Evolutionary conservation across 805 yeast genomes (phyloP).

Genomic region (Candida multigemmis): DNA sequence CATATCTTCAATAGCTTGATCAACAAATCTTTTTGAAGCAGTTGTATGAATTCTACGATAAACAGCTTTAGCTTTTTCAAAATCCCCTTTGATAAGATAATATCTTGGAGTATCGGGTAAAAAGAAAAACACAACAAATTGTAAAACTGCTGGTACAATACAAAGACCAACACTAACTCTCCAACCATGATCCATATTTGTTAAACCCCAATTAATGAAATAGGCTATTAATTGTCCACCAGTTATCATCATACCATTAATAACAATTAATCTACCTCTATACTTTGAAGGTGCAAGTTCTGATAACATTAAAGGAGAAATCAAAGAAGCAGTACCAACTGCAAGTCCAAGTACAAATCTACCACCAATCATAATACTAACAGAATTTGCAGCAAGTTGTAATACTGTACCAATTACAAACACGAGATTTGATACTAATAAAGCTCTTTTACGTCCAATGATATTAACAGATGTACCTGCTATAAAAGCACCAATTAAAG

Average conservation of each 20-base stretch:
- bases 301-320: constrained; percentile 87
- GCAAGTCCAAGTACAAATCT: constrained; percentile 93
- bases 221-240: constrained; percentile 95
- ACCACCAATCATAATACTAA: constrained; percentile 90
- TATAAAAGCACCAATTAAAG: constrained; percentile 64
- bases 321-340: constrained; percentile 88
- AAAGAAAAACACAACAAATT: constrained; percentile 68
- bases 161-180: constrained; percentile 85
- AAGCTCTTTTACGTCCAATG: constrained; percentile 77
- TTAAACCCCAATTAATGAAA: constrained; percentile 84
- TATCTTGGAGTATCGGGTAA: constrained; percentile 95
- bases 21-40: constrained; percentile 56
- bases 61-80: constrained; percentile 60
- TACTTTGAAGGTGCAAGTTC: constrained; percentile 90
- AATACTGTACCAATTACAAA: constrained; percentile 79
- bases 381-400: constrained; percentile 71
- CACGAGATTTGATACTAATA: constrained; percentile 73
- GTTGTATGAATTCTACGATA: constrained; percentile 52
- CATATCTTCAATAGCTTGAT: constrained; percentile 62
- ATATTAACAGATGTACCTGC: constrained; percentile 82
- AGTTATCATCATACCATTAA: constrained; percentile 84
- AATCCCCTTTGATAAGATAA: constrained; percentile 62
- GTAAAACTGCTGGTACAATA: constrained; percentile 76
- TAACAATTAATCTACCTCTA: constrained; percentile 84
- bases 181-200: constrained; percentile 77